Base-by-base conservation (phyloP, 345 rosid genomes). In the Lepidium sativum region DNA sequence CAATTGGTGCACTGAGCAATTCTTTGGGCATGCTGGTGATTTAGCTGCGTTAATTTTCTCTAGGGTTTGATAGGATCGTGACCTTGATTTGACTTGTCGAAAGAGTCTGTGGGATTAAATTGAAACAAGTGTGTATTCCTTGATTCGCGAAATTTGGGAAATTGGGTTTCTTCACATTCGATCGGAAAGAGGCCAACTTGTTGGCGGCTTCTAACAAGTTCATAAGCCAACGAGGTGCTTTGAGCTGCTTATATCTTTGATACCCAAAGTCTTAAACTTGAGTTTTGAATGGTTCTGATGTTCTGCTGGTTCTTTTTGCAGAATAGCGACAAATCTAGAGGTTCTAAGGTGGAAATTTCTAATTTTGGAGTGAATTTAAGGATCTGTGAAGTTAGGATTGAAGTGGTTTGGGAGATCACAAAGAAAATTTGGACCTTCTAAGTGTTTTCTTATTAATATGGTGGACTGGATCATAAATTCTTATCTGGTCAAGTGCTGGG, bases 401-500 rank as follows among this genome's bases (percentile, higher is more conserved):
- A 25, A 25, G 6, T 35, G 65, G 21, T 39, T 57, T 50, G 63
- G 50, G 43, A 15, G 43, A 10, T 33, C 17, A 12, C 27, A 48
- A 77, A 56, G 65, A 58, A 47, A 47, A 63, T 37, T 71, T 71
- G 47, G 48, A 48, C 65, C 72, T 79, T 27, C 6, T 27, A 27
- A 27, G 31, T 27, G 31, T 27, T 6, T 27, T 25, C 25, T 27
- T 27, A 27, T 27, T 27, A 83, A 78, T 79, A 81, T 84, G 82
- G 81, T 82, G 79, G 76, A 65, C 78, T 55, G 72, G 84, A 66
- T 73, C 77, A 72, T 72, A 59, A 75, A 64, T 56, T 67, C 55
- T 74, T 80, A 77, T 74, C 67, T 75, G 83, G 77, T 80, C 79
- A 81, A 66, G 63, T 72, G 59, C 44, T 76, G 82, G 89, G 73